Conservation (phyloP, 2,329 filamentous ascomycete species). For the Cladophialophora carrionii region DNA sequence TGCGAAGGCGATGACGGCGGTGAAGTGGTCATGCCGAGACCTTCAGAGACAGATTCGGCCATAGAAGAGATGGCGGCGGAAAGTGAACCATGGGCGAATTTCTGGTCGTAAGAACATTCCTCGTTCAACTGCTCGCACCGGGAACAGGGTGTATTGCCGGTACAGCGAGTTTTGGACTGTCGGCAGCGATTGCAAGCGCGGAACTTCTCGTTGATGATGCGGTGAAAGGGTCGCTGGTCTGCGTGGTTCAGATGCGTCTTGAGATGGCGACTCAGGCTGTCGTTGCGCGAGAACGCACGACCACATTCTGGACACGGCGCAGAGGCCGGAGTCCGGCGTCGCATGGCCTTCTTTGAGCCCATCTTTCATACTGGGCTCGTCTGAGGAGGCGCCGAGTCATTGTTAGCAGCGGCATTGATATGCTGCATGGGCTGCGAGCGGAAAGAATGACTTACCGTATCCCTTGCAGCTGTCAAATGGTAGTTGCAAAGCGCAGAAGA, state of each 20-base stretch:
- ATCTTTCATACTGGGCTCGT: slow-evolving; percentile 11
- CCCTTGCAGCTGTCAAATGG: neutral
- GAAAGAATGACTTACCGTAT: neutral
- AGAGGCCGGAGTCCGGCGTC: slow-evolving; percentile 32
- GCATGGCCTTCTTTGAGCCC: slow-evolving; percentile 25
- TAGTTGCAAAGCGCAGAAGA: neutral
- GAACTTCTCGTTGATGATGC: slow-evolving; percentile 35
- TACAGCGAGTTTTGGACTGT: slow-evolving; percentile 32
- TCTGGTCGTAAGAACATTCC: slow-evolving; percentile 31
- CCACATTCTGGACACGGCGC: slow-evolving; percentile 34
- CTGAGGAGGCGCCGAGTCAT: neutral
- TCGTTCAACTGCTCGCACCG: slow-evolving; percentile 29
- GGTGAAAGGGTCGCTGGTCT: slow-evolving; percentile 31
- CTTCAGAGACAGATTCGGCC: slow-evolving; percentile 9
- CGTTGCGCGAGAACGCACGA: slow-evolving; percentile 31
- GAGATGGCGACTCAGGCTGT: slow-evolving; percentile 32
- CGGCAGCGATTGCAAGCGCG: slow-evolving; percentile 33
- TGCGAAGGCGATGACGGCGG: slow-evolving; percentile 5
- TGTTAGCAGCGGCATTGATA: neutral
- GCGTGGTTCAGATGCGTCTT: slow-evolving; percentile 29
- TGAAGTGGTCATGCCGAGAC: neutral
- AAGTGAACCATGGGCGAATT: neutral
- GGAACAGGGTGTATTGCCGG: slow-evolving; percentile 28
- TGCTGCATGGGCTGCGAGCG: neutral
- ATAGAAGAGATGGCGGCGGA: slow-evolving; percentile 13